These are phyloP conservation scores for Mycena rosella DNA, from an alignment of 768 basidiomycete genomes.

Conservation along the genomic window DNA sequence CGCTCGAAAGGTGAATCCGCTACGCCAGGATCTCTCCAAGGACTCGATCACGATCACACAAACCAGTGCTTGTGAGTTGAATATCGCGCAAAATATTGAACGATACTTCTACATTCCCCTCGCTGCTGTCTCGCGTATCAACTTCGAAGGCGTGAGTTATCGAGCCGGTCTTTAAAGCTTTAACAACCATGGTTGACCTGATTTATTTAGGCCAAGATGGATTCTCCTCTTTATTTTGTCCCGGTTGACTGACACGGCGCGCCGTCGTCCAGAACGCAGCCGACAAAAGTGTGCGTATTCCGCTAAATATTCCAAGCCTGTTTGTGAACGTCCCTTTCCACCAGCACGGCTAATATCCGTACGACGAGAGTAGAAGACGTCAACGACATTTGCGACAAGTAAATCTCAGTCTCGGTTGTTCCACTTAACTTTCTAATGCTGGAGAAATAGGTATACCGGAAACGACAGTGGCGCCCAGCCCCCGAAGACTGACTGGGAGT, in stretches of 20 bases:
- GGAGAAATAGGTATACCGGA: neutral
- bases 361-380: constrained; percentile 20
- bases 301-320: neutral
- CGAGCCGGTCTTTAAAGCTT: neutral
- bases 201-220: neutral
- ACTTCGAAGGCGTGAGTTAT: neutral
- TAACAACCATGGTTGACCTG: neutral
- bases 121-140: neutral
- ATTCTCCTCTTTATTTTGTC: neutral
- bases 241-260: neutral
- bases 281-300: neutral
- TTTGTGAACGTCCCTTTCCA: neutral
- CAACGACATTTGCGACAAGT: constrained; percentile 17
- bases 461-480: neutral
- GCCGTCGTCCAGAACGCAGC: neutral
- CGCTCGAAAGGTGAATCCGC: neutral
- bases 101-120: neutral
- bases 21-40: constrained; percentile 50
- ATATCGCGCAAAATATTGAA: neutral
- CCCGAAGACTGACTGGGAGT: neutral
- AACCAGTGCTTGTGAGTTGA: constrained; percentile 43
- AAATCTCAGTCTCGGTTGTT: neutral
- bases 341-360: constrained; percentile 24
- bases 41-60: constrained; percentile 59
- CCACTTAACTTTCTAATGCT: neutral